phyloP scores from a whole-genome alignment of 2,329 filamentous ascomycete genomes.

The Kalmusia sp. region DNA sequence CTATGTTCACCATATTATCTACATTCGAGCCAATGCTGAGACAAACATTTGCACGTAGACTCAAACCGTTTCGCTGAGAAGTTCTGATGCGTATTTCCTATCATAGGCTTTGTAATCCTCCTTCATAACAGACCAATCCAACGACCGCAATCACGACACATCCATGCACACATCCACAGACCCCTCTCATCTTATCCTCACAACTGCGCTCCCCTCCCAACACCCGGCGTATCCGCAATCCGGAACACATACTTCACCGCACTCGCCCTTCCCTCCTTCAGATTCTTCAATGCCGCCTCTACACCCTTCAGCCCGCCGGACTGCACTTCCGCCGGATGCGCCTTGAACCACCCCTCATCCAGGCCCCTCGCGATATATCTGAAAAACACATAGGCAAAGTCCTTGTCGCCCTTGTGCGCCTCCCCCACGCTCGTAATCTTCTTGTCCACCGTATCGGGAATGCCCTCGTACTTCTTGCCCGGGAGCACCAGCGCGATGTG shows the following conservation, averaged over 20 bases:
- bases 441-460: conserved; percentile 48
- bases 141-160: too few species aligned
- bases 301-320: conserved; percentile 63
- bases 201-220: conserved; percentile 14
- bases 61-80: too few species aligned
- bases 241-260: conserved; percentile 70
- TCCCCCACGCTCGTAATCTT: conserved; percentile 47
- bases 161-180: too few species aligned
- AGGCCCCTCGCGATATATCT: conserved; percentile 55
- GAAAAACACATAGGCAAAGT: conserved; percentile 57
- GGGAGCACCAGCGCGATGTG: conserved; percentile 52
- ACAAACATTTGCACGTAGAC: too few species aligned
- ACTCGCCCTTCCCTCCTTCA: conserved; percentile 67
- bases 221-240: conserved; percentile 56
- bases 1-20: too few species aligned
- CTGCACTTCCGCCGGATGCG: conserved; percentile 61
- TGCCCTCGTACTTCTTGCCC: conserved; percentile 50
- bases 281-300: conserved; percentile 59
- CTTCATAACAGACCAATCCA: too few species aligned
- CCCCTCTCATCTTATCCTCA: too few species aligned
- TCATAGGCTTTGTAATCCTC: too few species aligned
- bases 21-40: too few species aligned
- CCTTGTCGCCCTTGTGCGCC: conserved; percentile 36
- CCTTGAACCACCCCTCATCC: conserved; percentile 58
- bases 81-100: too few species aligned